Conservation (phyloP, 768 basidiomycete genomes). For the Chalciporus piperatus region DNA sequence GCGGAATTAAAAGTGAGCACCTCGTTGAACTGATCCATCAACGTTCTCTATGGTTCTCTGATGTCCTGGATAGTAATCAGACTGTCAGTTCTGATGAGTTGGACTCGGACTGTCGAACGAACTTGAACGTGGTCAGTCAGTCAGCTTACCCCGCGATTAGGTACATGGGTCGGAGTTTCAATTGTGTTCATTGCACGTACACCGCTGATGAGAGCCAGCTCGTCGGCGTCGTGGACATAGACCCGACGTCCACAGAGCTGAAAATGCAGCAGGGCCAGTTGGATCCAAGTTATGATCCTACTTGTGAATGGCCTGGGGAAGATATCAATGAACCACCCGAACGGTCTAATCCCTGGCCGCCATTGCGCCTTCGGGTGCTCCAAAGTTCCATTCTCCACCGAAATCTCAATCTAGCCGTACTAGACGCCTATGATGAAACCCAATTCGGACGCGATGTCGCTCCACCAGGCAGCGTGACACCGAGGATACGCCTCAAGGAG, state of each 20-base stretch:
- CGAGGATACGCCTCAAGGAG: constrained; percentile 75
- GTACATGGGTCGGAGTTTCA: constrained; percentile 24
- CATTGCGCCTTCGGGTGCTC: constrained; percentile 39
- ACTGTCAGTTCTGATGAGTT: not conserved
- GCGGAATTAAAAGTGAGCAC: constrained; percentile 18
- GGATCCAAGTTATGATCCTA: constrained; percentile 41
- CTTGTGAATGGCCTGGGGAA: constrained; percentile 60
- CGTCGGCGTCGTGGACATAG: too few species aligned
- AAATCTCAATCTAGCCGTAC: constrained; percentile 49
- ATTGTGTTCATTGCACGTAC: not conserved
- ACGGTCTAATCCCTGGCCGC: constrained; percentile 8
- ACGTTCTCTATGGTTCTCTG: not conserved
- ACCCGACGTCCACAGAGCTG: not conserved
- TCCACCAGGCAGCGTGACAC: constrained; percentile 46
- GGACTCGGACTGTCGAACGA: too few species aligned
- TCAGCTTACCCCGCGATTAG: too few species aligned
- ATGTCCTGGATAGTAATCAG: not conserved
- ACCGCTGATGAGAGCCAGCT: too few species aligned
- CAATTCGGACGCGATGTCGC: constrained; percentile 74
- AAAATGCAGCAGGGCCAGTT: not conserved
- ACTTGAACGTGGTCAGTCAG: too few species aligned
- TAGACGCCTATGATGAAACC: constrained; percentile 61
- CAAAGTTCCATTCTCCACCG: constrained; percentile 48
- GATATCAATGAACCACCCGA: constrained; percentile 14
- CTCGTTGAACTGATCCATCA: constrained; percentile 52